phyloP scores from a whole-genome alignment of 257 asterid genomes.

The Fraxinus anomala region DNA sequence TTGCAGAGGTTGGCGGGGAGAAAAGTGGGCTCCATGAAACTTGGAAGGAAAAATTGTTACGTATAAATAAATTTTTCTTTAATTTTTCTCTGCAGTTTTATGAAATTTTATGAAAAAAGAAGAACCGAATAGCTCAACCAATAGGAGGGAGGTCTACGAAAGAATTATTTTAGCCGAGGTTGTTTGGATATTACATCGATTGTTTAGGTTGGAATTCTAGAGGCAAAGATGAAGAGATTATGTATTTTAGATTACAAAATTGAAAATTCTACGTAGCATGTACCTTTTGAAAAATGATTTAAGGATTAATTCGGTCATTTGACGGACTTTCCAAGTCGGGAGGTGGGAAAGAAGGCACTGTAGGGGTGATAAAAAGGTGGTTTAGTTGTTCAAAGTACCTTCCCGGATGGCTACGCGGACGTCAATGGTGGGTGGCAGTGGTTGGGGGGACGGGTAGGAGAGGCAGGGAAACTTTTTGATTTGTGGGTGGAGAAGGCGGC shows the following conservation, averaged over 20 bases:
- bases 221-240: background rate
- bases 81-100: background rate
- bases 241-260: background rate
- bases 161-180: background rate
- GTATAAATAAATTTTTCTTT: background rate
- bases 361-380: background rate
- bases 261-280: background rate
- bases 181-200: background rate
- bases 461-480: background rate
- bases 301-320: background rate
- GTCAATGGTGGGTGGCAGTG: background rate
- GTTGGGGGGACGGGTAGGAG: background rate
- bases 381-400: background rate
- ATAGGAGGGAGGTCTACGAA: too few relatives aligned
- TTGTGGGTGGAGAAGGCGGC: background rate
- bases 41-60: conserved; percentile 19
- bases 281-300: background rate
- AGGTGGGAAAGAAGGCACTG: background rate
- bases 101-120: background rate
- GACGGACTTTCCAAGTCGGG: background rate
- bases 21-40: conserved; percentile 36
- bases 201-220: background rate
- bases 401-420: background rate
- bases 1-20: conserved; percentile 38
- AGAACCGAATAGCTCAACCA: too few relatives aligned